A percentile compares a stretch with the other conserved stretches of the same genome.
Conservation (phyloP, 345 rosid genomes). For the Eucalyptus cladocalyx region DNA sequence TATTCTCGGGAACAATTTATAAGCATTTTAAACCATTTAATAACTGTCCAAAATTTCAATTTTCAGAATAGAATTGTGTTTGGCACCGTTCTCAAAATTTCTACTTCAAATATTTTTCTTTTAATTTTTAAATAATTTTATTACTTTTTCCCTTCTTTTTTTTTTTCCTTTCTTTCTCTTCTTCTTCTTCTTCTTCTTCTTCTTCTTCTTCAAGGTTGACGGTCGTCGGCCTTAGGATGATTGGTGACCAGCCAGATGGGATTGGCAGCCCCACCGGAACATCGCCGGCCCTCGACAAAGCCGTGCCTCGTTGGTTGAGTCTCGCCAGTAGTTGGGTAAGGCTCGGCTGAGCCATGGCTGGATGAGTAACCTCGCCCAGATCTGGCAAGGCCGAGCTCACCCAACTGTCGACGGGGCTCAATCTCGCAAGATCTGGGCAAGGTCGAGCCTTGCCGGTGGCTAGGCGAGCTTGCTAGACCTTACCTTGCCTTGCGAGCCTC, state of each 20-base stretch:
- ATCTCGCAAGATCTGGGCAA: rapidly evolving
- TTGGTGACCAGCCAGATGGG: too few species aligned
- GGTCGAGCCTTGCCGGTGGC: rapidly evolving
- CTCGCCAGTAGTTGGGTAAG: rapidly evolving
- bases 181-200: too few species aligned
- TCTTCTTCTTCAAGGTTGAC: too few species aligned
- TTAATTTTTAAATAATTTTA: too few species aligned
- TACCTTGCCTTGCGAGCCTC: too few species aligned
- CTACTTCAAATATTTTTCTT: too few species aligned
- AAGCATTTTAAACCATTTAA: too few species aligned
- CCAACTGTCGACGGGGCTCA: rapidly evolving
- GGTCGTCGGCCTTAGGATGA: rapidly evolving
- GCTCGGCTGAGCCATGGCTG: rapidly evolving
- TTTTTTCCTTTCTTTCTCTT: rapidly evolving
- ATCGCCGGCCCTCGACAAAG: rapidly evolving
- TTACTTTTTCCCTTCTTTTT: rapidly evolving
- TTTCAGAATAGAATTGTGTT: rapidly evolving
- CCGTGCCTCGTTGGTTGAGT: rapidly evolving
- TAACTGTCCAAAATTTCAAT: too few species aligned
- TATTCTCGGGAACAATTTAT: rapidly evolving
- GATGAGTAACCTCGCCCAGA: too few species aligned
- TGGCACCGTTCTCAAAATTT: rapidly evolving
- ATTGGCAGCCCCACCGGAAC: too few species aligned
- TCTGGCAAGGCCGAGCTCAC: rapidly evolving
- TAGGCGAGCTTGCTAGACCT: rapidly evolving